A percentile compares a stretch with the other conserved stretches of the same genome.
Conservation (phyloP, 2,329 filamentous ascomycete genomes). For the Lasiodiplodia sp. region DNA sequence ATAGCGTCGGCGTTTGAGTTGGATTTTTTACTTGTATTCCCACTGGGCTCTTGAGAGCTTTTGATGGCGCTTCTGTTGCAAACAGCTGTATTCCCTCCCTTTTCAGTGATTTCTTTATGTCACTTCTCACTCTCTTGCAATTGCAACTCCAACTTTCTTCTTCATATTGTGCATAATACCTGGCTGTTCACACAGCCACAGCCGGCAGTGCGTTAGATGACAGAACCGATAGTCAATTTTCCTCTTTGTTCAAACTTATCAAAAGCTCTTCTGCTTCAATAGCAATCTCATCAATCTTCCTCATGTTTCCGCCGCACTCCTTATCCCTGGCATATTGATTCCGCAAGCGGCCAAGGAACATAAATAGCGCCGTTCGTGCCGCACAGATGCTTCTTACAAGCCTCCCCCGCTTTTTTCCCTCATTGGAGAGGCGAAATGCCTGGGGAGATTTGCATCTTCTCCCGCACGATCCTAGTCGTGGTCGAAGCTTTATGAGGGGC, state of each 20-base stretch:
- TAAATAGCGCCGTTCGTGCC: background rate
- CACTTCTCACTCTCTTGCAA: background rate
- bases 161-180: background rate
- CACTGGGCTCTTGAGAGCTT: background rate
- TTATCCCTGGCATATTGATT: background rate
- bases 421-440: background rate
- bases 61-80: background rate
- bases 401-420: background rate
- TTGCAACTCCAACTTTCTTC: background rate
- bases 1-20: constrained; percentile 23
- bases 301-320: background rate
- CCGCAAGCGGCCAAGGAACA: background rate
- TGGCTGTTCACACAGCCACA: background rate
- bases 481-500: background rate
- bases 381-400: background rate
- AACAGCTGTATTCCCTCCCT: background rate
- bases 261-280: background rate
- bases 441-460: background rate
- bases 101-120: background rate
- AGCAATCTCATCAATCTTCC: background rate
- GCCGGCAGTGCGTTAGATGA: background rate
- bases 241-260: background rate
- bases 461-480: background rate
- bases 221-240: background rate
- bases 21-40: background rate